A percentile compares a stretch with the other conserved stretches of the same genome.
These are phyloP conservation scores for Actinomortierella ambigua DNA, from an alignment of 371 early-diverging fungal genomes.

Conservation along the genomic window DNA sequence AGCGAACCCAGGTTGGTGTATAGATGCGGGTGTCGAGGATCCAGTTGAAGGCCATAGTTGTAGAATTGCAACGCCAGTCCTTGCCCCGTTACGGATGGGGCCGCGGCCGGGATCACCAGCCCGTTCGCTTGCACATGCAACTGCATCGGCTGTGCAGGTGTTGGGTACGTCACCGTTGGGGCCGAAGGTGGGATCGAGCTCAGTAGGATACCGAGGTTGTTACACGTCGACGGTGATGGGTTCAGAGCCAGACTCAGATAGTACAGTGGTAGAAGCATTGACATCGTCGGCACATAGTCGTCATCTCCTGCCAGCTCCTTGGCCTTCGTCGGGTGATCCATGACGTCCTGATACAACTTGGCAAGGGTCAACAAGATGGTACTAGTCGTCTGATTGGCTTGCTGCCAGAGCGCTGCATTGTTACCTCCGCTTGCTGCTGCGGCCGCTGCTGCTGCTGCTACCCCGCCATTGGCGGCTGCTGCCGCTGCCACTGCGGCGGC, in stretches of 20 bases:
- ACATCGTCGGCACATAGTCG: constrained; percentile 59
- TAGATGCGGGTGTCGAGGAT: constrained; percentile 86
- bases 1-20: constrained; percentile 91
- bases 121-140: constrained; percentile 35
- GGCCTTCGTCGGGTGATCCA: constrained; percentile 52
- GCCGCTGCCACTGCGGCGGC: constrained; percentile 10
- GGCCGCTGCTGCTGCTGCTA: too few relatives aligned
- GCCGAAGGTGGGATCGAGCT: constrained; percentile 71
- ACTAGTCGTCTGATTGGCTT: constrained; percentile 78
- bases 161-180: constrained; percentile 45
- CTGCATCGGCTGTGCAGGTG: constrained; percentile 44
- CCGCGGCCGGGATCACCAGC: constrained; percentile 45
- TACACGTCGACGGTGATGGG: constrained; percentile 89
- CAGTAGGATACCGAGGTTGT: constrained; percentile 86
- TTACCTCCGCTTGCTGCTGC: constrained; percentile 14
- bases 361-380: constrained; percentile 83
- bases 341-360: constrained; percentile 84
- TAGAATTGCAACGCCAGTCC: constrained; percentile 84
- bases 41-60: constrained; percentile 83
- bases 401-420: constrained; percentile 49
- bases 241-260: constrained; percentile 80
- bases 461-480: constrained; percentile 13
- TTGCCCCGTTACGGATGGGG: constrained; percentile 61
- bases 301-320: constrained; percentile 50
- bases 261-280: constrained; percentile 78